Percentiles rank a stretch among this genome's conserved stretches.
These are phyloP conservation scores for Auricularia heimuer DNA, from an alignment of 768 basidiomycete species.

Conservation along the genomic window DNA sequence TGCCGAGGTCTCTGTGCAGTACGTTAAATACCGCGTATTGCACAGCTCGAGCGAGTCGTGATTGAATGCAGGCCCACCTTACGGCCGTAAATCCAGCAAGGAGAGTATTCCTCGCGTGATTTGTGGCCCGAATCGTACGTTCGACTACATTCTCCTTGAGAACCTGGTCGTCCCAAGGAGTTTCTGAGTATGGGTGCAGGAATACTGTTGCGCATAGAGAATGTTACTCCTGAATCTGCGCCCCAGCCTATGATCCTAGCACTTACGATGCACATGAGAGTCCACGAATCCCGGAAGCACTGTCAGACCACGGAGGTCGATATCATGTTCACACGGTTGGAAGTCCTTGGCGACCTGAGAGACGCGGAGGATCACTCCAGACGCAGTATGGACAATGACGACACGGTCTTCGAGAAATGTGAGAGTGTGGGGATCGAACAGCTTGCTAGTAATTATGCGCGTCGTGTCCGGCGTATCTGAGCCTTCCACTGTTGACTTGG, in stretches of 20 bases:
- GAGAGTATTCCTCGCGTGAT: conserved; percentile 47
- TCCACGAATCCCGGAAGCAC: conserved; percentile 52
- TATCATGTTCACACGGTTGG: conserved; percentile 19
- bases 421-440: conserved; percentile 40
- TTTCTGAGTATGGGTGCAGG: conserved; percentile 50
- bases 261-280: conserved; percentile 44
- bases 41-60: background rate
- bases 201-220: conserved; percentile 32
- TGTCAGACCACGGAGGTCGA: conserved; percentile 38
- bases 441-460: conserved; percentile 31
- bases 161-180: conserved; percentile 52
- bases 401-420: conserved; percentile 34
- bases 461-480: background rate
- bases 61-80: conserved; percentile 26
- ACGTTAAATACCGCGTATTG: background rate
- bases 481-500: too few species aligned
- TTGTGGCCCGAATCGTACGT: conserved; percentile 49
- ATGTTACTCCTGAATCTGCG: background rate
- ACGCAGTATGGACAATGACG: conserved; percentile 36
- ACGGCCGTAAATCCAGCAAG: conserved; percentile 57
- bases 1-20: conserved; percentile 46
- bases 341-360: conserved; percentile 10
- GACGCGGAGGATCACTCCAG: conserved; percentile 42
- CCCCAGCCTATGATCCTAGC: background rate
- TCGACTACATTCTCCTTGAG: conserved; percentile 49